Evolutionary conservation across 805 yeast species (phyloP), one percentile per base, ranked within the genome.

Genomic region (Suhomyces sp.): DNA sequence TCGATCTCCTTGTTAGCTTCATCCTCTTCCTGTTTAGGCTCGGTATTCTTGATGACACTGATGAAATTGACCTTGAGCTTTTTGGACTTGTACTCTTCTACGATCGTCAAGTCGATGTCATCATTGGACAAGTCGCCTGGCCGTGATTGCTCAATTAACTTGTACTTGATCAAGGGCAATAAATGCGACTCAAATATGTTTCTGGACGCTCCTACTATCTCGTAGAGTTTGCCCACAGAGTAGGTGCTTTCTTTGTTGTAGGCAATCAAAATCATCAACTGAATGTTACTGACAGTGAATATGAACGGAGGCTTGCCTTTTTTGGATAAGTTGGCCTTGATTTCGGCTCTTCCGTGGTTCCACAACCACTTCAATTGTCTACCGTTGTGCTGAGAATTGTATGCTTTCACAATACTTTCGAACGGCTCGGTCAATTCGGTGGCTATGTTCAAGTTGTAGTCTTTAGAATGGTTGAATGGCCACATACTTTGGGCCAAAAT

Each of bases 301-400:
- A 79, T 75, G 64, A 87, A 89, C 47, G 96, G 91, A 4, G 92
- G 87, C 65, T 85, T 86, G 6, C 92, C 92, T 36, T 87, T 85
- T 60, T 86, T 86, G 5, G 93, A 82, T 57, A 91, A 79, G 65
- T 90, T 88, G 9, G 96, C 96, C 69, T 86, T 88, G 53, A 94
- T 72, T 68, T 94, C 99, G 55, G 96, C 94, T 68, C 93, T 87
- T 46, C 96, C 90, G 66, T 90, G 84, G 62, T 90, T 87, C 97
- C 97, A 94, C 54, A 93, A 80, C 99, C 99, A 94, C 65, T 89
- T 88, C 61, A 94, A 80, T 58, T 90, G 85, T 69, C 98, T 82
- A 10, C 97, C 97, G 56, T 77, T 82, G 69, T 93, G 97, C 62
- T 87, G 86, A 35, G 78, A 74, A 44, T 82, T 77, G 69, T 93